A percentile compares a stretch with the other conserved stretches of the same genome.
These are phyloP conservation scores for Phaeosphaeriaceae sp. DNA, from an alignment of 2,329 filamentous ascomycete species.

Conservation along the genomic window DNA sequence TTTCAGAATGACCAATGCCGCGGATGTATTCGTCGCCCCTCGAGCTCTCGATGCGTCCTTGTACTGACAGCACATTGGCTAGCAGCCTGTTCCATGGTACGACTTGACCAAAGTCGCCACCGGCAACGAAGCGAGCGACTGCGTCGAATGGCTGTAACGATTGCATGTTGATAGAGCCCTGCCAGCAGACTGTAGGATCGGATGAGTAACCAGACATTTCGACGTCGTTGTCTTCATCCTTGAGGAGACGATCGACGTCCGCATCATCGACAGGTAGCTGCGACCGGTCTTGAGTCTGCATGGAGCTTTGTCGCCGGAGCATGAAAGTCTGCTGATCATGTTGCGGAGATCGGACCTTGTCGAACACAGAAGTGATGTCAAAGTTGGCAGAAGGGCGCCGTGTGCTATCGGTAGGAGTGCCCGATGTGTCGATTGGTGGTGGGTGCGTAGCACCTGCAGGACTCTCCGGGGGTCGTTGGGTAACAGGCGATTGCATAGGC, in stretches of 20 bases:
- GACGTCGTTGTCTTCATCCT: constrained; percentile 79
- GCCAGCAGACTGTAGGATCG: constrained; percentile 71
- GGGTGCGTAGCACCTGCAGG: constrained; percentile 30
- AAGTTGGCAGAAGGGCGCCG: constrained; percentile 70
- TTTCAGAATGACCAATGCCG: constrained; percentile 79
- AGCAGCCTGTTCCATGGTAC: constrained; percentile 79
- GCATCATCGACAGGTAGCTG: constrained; percentile 74
- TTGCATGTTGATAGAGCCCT: constrained; percentile 65
- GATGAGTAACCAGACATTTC: constrained; percentile 78
- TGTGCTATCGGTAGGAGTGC: constrained; percentile 30
- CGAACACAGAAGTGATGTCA: constrained; percentile 86
- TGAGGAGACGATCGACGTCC: constrained; percentile 87
- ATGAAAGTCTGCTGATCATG: constrained; percentile 55
- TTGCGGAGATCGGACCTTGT: constrained; percentile 78
- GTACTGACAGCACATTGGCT: constrained; percentile 72
- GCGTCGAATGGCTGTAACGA: constrained; percentile 77
- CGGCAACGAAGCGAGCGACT: constrained; percentile 82
- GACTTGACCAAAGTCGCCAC: constrained; percentile 74
- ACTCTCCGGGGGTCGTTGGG: constrained; percentile 25
- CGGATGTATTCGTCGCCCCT: constrained; percentile 92
- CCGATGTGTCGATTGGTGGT: constrained; percentile 45
- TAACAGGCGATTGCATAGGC: constrained; percentile 21
- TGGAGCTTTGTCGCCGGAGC: constrained; percentile 60
- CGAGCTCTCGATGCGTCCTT: constrained; percentile 80
- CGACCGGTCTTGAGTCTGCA: constrained; percentile 49